A percentile compares a stretch with the other conserved stretches of the same genome.
phyloP scores from a whole-genome alignment of 1,284 basidiomycete genomes.

The Tetrapyrgos nigripes region DNA sequence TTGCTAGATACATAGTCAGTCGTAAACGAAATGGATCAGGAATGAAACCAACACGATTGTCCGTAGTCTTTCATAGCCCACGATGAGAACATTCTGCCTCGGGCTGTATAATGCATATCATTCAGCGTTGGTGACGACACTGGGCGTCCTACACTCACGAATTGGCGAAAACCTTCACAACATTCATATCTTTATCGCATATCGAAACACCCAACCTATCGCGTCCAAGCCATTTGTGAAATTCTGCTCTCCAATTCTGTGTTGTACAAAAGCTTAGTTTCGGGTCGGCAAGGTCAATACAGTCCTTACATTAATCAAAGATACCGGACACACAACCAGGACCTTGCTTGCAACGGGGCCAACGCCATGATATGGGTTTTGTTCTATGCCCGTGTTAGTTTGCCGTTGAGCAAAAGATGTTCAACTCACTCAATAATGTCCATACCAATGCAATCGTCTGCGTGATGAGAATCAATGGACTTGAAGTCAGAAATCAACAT shows the following conservation, averaged over 20 bases:
- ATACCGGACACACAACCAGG: slow-evolving; percentile 94
- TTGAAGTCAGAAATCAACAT: not conserved
- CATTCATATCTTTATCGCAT: slow-evolving; percentile 80
- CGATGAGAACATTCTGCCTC: slow-evolving; percentile 87
- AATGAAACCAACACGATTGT: slow-evolving; percentile 72
- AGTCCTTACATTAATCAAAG: slow-evolving; percentile 77
- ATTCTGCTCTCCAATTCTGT: slow-evolving; percentile 96
- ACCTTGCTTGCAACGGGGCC: slow-evolving; percentile 76
- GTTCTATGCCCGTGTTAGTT: slow-evolving; percentile 53
- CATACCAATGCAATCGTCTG: slow-evolving; percentile 89
- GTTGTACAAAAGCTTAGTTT: slow-evolving; percentile 2
- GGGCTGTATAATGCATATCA: slow-evolving; percentile 49
- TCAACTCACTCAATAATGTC: slow-evolving; percentile 81
- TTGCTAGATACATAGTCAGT: slow-evolving; percentile 42
- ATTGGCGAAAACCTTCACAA: slow-evolving; percentile 78
- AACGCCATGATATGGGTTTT: slow-evolving; percentile 79
- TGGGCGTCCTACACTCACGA: slow-evolving; percentile 49
- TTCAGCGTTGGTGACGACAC: not conserved
- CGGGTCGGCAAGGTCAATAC: too few species aligned
- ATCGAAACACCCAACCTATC: slow-evolving; percentile 83
- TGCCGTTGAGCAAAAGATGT: not conserved
- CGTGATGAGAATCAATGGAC: slow-evolving; percentile 1
- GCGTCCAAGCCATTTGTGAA: slow-evolving; percentile 92
- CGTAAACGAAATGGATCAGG: slow-evolving; percentile 3
- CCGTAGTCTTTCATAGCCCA: slow-evolving; percentile 93